Evolutionary conservation across 495 filamentous ascomycete species (phyloP).

Genomic region (Penicillium paradoxum): DNA sequence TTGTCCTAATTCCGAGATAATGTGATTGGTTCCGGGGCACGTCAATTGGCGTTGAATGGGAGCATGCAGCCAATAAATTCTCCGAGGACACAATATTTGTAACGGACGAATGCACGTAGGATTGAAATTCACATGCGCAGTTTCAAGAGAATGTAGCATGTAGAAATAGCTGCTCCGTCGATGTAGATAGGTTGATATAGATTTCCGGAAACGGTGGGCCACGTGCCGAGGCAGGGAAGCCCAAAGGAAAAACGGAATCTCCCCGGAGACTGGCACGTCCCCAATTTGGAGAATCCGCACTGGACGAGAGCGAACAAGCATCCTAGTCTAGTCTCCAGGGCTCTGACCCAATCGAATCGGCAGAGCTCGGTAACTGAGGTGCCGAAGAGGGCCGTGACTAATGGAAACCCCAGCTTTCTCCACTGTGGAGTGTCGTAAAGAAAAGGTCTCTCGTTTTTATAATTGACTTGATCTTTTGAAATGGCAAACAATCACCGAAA

Average conservation of each 20-base stretch:
- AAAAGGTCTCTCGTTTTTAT: background rate
- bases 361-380: constrained; percentile 27
- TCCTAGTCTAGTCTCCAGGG: no score
- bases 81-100: background rate
- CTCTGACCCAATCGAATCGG: constrained; percentile 9
- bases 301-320: no score
- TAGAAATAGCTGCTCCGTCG: no score
- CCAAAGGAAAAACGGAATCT: no score
- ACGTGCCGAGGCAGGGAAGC: no score
- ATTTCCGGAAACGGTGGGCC: no score
- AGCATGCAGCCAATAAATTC: background rate
- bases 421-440: constrained; percentile 7
- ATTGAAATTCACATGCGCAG: no score
- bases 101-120: no score
- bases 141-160: no score
- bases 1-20: background rate
- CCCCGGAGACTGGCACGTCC: constrained; percentile 10
- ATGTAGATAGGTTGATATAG: no score
- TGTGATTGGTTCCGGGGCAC: background rate
- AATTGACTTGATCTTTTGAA: no score
- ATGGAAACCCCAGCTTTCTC: constrained; percentile 17
- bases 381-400: constrained; percentile 24
- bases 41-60: background rate
- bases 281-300: no score
- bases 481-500: background rate